Base-by-base conservation (phyloP, 768 basidiomycete species). In the Macrolepiota dolichaula region DNA sequence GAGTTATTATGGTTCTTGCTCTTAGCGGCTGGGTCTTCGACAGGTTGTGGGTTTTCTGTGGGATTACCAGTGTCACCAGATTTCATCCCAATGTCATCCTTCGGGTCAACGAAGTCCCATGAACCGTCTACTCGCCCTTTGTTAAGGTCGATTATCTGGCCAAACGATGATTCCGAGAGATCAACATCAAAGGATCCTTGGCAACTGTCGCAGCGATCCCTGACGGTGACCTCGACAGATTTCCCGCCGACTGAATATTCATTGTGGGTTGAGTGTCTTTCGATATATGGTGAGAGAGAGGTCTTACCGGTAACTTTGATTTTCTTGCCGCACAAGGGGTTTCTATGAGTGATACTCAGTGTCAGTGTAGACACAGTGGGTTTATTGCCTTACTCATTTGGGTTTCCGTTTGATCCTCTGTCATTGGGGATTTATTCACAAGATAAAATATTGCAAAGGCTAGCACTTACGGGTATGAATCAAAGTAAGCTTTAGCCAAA, bases 251-350 rank as follows among this genome's bases (percentile, higher is more conserved):
- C 55, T 57, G 24, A 4, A 49, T 6, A 24, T 10, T 49, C 12
- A 24, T 4, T 24, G 22, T n/a, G 15, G 22, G n/a, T 7, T 29
- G 9, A 49, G 25, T 36, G 44, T 4, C 12, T 11, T 9, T 15
- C 15, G 42, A 19, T 25, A 36, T 13, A 19, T 57, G 40, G 13
- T 5, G 5, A 35, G 27, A 13, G 24, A 49, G 17, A 35, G 17
- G n/a, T 12, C 55, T 57, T n/a, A 57, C 55, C 12, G 4, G 44
- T 47, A 10, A 57, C 55, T 3, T 17, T 13, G 29, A 57, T 35
- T 38, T 49, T 7, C 44, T 57, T 57, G 15, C 55, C 55, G 29
- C 56, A 57, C 17, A 57, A 15, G 35, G 56, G 56, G 19, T 57
- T 57, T 10, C 56, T 57, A 4, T 44, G 42, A 19, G 22, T 15